A percentile compares a stretch with the other conserved stretches of the same genome.
Conservation (phyloP, 306 rosid species). For the Delonix regia region DNA sequence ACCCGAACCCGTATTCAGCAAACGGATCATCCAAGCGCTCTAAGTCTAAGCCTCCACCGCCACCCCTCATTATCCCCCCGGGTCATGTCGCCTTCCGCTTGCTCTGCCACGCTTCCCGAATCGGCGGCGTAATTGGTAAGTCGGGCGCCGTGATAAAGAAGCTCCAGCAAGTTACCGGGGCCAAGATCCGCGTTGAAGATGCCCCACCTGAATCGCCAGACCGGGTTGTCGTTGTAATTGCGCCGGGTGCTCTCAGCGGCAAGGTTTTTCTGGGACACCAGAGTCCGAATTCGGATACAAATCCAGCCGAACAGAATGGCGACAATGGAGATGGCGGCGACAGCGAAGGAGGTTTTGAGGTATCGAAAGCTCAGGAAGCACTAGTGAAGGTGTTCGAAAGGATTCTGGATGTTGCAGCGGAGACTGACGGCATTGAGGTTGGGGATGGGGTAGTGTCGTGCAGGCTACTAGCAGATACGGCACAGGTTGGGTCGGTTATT, state of each 20-base stretch:
- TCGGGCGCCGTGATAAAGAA: conserved; percentile 72
- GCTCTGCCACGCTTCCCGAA: conserved; percentile 85
- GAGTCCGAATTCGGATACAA: neutral
- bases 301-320: neutral
- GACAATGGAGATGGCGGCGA: neutral
- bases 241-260: conserved; percentile 39
- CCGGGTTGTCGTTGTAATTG: conserved; percentile 66
- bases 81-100: conserved; percentile 86
- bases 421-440: conserved; percentile 62
- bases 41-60: conserved; percentile 55
- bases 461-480: conserved; percentile 66
- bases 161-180: conserved; percentile 80
- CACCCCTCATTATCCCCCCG: conserved; percentile 54
- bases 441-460: conserved; percentile 73
- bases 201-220: conserved; percentile 73
- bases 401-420: conserved; percentile 92
- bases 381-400: conserved; percentile 82
- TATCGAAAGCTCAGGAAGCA: conserved; percentile 89
- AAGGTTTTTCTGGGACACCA: conserved; percentile 19
- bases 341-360: conserved; percentile 48
- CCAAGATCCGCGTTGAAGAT: conserved; percentile 87
- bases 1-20: conserved; percentile 38
- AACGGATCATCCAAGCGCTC: conserved; percentile 73
- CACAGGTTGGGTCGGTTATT: conserved; percentile 77
- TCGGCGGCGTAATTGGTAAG: conserved; percentile 95